Evolutionary conservation across 148 eudicot genomes (phyloP), one percentile per base, ranked within the genome.

Genomic region (Amaranthus cruentus): DNA sequence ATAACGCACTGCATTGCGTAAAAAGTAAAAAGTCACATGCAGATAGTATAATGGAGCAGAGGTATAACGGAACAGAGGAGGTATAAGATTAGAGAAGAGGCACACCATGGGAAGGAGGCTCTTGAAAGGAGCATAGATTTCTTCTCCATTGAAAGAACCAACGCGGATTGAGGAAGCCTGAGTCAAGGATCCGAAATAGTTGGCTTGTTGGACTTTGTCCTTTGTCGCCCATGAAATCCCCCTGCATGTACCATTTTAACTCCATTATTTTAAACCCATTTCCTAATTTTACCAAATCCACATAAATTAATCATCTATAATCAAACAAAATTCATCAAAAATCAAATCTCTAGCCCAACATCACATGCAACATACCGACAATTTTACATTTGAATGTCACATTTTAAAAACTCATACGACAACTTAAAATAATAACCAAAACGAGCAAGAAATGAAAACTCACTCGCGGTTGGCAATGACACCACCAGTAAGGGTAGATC

Each of bases 221-320:
- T 95, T 95, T 59, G 98, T 95, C 47, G 96, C 98, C 98, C 98
- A 95, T 2, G 98, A 95, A 56, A 95, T 95, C 73, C 98, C 98
- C 75, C 98, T 95, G 91, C 43, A 67, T 48, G 42, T 46, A 55
- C 58, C 58, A 69, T n/a, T 9, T 5, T 3, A 69, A 69, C 53
- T 6, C 59, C 53, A 4, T 3, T 54, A 47, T 49, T 50, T 0
- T 13, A 55, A 68, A 57, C 56, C 18, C 74, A 71, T 44, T 44
- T 56, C 18, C 46, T 56, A 8, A 9, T 11, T 6, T 56, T 56
- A 6, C 28, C 72, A 64, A 8, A 71, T 71, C 55, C 50, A 15
- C 63, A 8, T n/a, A n/a, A 51, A 8, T 28, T 13, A 14, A 57
- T 57, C 61, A 18, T 3, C 28, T 5, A 8, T 4, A n/a, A 5